phyloP scores from a whole-genome alignment of 2,329 filamentous ascomycete genomes.

The Colletotrichum lentis region DNA sequence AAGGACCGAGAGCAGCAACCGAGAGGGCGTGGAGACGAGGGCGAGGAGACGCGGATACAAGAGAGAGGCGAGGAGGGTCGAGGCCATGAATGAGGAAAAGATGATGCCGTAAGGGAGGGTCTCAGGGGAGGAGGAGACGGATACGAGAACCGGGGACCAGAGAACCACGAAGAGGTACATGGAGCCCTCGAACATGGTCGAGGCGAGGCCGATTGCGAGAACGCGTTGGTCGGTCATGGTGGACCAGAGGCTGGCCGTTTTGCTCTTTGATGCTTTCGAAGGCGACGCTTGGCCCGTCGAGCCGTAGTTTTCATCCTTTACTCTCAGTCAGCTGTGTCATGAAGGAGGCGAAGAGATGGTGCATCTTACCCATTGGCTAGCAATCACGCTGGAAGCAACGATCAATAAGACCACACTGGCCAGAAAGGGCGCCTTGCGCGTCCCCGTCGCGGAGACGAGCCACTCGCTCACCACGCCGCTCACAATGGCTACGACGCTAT shows the following conservation, averaged over 20 bases:
- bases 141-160: conserved; percentile 61
- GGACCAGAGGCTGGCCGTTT: conserved; percentile 37
- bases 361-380: conserved; percentile 54
- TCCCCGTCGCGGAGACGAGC: conserved; percentile 56
- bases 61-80: conserved; percentile 67
- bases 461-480: conserved; percentile 62
- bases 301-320: conserved; percentile 61
- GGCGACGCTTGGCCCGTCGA: conserved; percentile 38
- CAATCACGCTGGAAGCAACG: conserved; percentile 55
- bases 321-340: not conserved
- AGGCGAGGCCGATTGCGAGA: conserved; percentile 58
- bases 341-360: not conserved
- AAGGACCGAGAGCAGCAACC: conserved; percentile 51
- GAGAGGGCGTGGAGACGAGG: conserved; percentile 31
- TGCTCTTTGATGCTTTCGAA: conserved; percentile 20
- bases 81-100: conserved; percentile 66
- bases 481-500: conserved; percentile 63
- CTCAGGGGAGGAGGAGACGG: conserved; percentile 42
- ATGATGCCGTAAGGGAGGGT: conserved; percentile 59
- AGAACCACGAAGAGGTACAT: conserved; percentile 70
- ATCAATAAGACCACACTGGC: conserved; percentile 50
- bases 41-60: conserved; percentile 49
- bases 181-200: conserved; percentile 65
- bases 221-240: conserved; percentile 55
- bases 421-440: conserved; percentile 60